Percentiles rank a stretch among this genome's conserved stretches.
These are phyloP conservation scores for Microdochium trichocladiopsis DNA, from an alignment of 2,329 filamentous ascomycete genomes.

Conservation along the genomic window DNA sequence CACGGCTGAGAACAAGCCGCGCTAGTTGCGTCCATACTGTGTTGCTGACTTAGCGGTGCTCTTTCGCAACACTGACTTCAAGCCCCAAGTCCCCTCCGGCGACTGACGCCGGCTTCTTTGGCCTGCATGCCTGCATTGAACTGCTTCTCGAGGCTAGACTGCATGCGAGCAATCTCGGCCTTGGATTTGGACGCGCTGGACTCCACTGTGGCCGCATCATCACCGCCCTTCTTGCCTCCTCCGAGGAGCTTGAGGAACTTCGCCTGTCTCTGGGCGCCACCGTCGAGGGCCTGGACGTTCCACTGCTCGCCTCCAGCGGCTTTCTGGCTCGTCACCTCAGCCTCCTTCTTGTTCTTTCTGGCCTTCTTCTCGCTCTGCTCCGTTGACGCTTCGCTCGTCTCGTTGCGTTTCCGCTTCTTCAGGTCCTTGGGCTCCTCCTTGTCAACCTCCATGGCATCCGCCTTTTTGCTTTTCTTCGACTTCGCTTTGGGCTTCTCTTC, in stretches of 20 bases:
- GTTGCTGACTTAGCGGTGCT: too few species aligned
- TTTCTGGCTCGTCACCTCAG: slow-evolving; percentile 10
- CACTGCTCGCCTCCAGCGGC: slow-evolving; percentile 33
- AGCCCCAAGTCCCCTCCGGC: slow-evolving; percentile 46
- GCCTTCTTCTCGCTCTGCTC: slow-evolving; percentile 16
- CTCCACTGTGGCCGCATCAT: slow-evolving; percentile 7
- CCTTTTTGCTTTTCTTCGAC: slow-evolving; percentile 22
- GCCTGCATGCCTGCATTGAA: slow-evolving; percentile 49
- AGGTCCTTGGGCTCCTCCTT: slow-evolving; percentile 12
- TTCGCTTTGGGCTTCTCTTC: slow-evolving; percentile 26
- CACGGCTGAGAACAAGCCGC: too few species aligned
- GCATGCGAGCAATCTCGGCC: slow-evolving; percentile 19
- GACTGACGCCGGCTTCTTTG: slow-evolving; percentile 43
- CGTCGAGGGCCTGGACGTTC: slow-evolving; percentile 45
- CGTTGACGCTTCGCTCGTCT: slow-evolving; percentile 15
- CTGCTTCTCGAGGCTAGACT: slow-evolving; percentile 48
- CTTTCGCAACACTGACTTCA: too few species aligned
- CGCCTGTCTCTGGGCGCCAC: slow-evolving; percentile 40
- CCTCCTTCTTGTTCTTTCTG: slow-evolving; percentile 13
- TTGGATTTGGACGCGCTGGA: slow-evolving; percentile 9
- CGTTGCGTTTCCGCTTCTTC: slow-evolving; percentile 5
- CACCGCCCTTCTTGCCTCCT: slow-evolving; percentile 35
- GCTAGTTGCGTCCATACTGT: too few species aligned
- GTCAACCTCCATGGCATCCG: slow-evolving; percentile 10
- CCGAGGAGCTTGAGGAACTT: slow-evolving; percentile 53